Evolutionary conservation across 352 stramenopile genomes (phyloP).

Genomic region (Globisporangium cylindrosporum): DNA sequence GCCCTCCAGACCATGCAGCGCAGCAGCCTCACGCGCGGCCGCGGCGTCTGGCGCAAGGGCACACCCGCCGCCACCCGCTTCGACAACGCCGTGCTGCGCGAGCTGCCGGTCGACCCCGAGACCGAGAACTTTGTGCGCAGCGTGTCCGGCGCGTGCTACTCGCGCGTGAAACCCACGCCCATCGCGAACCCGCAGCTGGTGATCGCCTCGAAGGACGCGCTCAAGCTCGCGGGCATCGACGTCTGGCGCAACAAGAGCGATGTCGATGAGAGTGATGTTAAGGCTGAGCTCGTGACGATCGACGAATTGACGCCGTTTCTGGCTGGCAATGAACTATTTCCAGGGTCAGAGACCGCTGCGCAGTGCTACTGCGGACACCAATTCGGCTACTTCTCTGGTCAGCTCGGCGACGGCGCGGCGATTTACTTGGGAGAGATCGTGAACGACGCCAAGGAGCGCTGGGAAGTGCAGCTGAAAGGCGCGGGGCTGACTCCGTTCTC

Average conservation of each 20-base stretch:
- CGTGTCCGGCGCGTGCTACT: conserved; percentile 60
- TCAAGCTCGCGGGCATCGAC: conserved; percentile 65
- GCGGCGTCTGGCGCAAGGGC: conserved; percentile 45
- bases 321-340: conserved; percentile 70
- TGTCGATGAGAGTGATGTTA: conserved; percentile 8
- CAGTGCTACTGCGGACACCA: conserved; percentile 92
- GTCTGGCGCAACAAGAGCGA: conserved; percentile 15
- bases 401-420: conserved; percentile 89
- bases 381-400: conserved; percentile 90
- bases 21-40: conserved; percentile 13
- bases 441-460: conserved; percentile 41
- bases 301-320: conserved; percentile 56
- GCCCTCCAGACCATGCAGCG: background rate
- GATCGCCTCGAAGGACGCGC: conserved; percentile 38
- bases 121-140: conserved; percentile 48
- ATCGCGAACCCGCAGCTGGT: conserved; percentile 61
- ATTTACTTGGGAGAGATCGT: conserved; percentile 88
- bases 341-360: conserved; percentile 70
- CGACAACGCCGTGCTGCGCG: conserved; percentile 64
- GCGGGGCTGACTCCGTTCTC: conserved; percentile 95
- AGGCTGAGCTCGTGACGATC: conserved; percentile 26
- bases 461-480: conserved; percentile 97
- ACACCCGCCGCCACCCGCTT: conserved; percentile 29
- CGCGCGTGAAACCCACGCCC: conserved; percentile 54
- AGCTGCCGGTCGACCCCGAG: conserved; percentile 59